Percentiles rank a stretch among this genome's conserved stretches.
Conservation (phyloP, 495 filamentous ascomycete genomes). For the Neurospora africana region DNA sequence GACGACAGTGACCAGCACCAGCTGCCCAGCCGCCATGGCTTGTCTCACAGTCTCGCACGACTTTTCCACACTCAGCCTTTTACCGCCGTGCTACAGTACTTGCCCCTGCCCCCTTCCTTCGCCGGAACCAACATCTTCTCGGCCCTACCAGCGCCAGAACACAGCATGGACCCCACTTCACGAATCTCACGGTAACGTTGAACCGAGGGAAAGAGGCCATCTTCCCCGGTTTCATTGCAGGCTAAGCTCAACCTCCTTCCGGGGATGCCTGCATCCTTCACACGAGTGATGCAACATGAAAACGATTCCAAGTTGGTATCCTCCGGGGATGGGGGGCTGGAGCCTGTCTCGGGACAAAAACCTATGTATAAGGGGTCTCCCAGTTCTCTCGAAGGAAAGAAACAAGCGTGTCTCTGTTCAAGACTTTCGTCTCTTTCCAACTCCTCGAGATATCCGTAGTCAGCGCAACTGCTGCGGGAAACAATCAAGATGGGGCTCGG, state of each 20-base stretch:
- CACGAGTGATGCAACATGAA: neutral
- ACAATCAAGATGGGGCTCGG: conserved; percentile 15
- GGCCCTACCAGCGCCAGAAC: neutral
- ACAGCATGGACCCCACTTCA: neutral
- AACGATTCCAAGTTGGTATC: neutral
- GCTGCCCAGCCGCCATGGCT: neutral
- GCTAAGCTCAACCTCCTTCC: neutral
- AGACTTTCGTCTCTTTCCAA: neutral
- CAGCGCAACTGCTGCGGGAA: neutral
- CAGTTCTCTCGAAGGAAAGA: neutral
- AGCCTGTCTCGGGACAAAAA: neutral
- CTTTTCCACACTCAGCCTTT: neutral
- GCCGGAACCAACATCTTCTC: neutral
- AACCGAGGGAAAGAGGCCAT: neutral
- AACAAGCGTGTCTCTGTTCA: neutral
- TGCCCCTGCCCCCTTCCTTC: neutral
- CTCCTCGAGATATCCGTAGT: neutral
- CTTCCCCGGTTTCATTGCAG: neutral
- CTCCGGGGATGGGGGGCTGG: neutral
- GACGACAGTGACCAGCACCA: neutral
- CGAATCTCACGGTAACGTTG: neutral
- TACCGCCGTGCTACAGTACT: neutral
- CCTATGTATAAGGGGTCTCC: neutral
- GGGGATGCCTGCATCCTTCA: neutral
- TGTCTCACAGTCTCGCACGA: neutral